Evolutionary conservation across 208 protist genomes (phyloP), one percentile per base, ranked within the genome.

Genomic region (Trypanosoma lewisi): DNA sequence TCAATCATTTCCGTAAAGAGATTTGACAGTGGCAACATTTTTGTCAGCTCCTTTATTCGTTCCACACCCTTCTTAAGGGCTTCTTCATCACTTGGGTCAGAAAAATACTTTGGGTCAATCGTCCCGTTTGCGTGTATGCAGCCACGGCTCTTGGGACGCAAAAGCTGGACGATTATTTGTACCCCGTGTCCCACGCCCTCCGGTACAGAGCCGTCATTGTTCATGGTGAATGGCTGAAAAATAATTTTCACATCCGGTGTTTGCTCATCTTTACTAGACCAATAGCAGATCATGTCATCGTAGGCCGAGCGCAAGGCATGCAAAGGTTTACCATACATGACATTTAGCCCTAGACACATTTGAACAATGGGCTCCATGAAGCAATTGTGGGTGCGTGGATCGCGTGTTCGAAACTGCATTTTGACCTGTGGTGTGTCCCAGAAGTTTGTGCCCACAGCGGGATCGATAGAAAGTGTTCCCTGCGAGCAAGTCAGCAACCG

Each of bases 161-260:
- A n/a, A 11, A 78, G 80, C 14, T 81, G 83, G 0, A 83, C 71
- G 49, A 83, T 56, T 36, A 94, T 89, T 75, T 94, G 87, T 42
- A 75, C 82, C 50, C 87, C 87, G 59, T 94, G 87, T 73, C 63
- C 64, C 21, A 73, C 78, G 2, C 66, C 53, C 39, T 82, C 48
- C 34, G 84, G 82, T 50, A 59, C 67, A 16, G 65, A 77, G 45
- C 83, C 87, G 50, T 87, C 82, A 67, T 84, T 89, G 72, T 83
- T 79, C 34, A 91, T 67, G 9, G 87, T 93, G 56, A 94, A 94
- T 21, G 87, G 87, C 67, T 94, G 87, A 47, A 94, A 89, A 52
- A 81, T 65, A 47, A 94, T 78, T 45, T 84, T 77, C 7, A 89
- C 80, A 45, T 91, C 77, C 11, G 84, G 87, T 39, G n/a, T 25